phyloP scores from a whole-genome alignment of 2,329 filamentous ascomycete genomes.

The Coniella vitis region DNA sequence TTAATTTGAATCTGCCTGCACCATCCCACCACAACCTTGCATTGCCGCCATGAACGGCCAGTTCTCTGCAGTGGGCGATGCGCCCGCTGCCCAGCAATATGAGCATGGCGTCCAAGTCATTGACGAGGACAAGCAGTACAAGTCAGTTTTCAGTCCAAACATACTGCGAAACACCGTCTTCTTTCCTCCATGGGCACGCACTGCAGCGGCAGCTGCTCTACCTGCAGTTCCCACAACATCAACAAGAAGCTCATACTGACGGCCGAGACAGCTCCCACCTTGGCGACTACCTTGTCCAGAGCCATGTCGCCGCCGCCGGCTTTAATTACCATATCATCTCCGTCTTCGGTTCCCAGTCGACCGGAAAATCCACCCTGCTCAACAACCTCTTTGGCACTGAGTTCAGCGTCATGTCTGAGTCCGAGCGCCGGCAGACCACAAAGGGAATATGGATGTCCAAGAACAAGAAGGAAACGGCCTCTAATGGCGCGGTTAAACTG shows the following conservation, averaged over 20 bases:
- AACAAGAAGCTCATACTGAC: slow-evolving; percentile 14
- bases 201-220: too few species aligned
- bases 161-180: too few species aligned
- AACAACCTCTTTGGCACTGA: slow-evolving; percentile 94
- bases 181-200: too few species aligned
- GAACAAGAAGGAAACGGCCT: slow-evolving; percentile 63
- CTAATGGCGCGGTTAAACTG: slow-evolving; percentile 54
- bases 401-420: slow-evolving; percentile 97
- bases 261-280: slow-evolving; percentile 56
- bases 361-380: slow-evolving; percentile 92
- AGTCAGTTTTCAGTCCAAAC: too few species aligned
- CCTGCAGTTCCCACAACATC: not conserved
- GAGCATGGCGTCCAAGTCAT: slow-evolving; percentile 96
- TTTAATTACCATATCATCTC: slow-evolving; percentile 99
- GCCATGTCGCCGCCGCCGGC: slow-evolving; percentile 76
- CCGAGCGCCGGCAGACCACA: slow-evolving; percentile 88
- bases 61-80: slow-evolving; percentile 66
- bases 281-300: slow-evolving; percentile 72
- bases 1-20: slow-evolving; percentile 3
- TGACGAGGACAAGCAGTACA: slow-evolving; percentile 94
- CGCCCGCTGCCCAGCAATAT: slow-evolving; percentile 60
- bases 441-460: slow-evolving; percentile 99
- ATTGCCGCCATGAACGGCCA: slow-evolving; percentile 64
- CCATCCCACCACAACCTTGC: slow-evolving; percentile 1
- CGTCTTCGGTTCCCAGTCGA: slow-evolving; percentile 97